Evolutionary conservation across 306 rosid species (phyloP).

Genomic region (Arachis hypogaea): DNA sequence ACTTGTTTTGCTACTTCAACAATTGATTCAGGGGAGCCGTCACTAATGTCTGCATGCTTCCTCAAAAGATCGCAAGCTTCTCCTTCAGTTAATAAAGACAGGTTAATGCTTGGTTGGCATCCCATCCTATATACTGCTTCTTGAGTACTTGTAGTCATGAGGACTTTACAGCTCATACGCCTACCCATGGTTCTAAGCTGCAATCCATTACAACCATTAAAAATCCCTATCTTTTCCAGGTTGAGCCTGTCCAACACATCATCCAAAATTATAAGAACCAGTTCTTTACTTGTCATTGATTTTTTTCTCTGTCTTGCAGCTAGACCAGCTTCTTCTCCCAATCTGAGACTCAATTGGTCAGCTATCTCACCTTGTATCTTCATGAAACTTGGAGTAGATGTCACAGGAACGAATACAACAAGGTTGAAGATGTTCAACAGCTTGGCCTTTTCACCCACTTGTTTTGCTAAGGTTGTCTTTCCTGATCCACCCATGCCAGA

Average conservation of each 20-base stretch:
- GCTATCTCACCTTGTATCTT: background rate
- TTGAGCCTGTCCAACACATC: background rate
- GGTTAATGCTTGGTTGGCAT: background rate
- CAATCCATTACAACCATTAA: background rate
- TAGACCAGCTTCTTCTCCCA: background rate
- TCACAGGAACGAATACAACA: background rate
- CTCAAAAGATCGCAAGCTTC: background rate
- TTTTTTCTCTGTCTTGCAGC: background rate
- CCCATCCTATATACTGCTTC: background rate
- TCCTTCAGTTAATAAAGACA: background rate
- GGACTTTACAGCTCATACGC: background rate
- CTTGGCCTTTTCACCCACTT: background rate
- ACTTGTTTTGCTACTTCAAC: background rate
- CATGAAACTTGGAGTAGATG: background rate
- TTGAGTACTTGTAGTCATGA: background rate
- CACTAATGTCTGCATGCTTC: background rate
- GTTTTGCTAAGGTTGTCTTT: slow-evolving; percentile 9
- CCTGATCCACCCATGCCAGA: slow-evolving; percentile 7
- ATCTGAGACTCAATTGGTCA: background rate
- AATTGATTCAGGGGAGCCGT: background rate
- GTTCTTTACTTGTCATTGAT: background rate
- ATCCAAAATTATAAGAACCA: background rate
- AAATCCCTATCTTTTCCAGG: background rate
- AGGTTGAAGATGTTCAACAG: background rate
- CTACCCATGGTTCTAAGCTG: no score